These are phyloP conservation scores for Penicillium manginii DNA, from an alignment of 495 filamentous ascomycete species.

Conservation along the genomic window DNA sequence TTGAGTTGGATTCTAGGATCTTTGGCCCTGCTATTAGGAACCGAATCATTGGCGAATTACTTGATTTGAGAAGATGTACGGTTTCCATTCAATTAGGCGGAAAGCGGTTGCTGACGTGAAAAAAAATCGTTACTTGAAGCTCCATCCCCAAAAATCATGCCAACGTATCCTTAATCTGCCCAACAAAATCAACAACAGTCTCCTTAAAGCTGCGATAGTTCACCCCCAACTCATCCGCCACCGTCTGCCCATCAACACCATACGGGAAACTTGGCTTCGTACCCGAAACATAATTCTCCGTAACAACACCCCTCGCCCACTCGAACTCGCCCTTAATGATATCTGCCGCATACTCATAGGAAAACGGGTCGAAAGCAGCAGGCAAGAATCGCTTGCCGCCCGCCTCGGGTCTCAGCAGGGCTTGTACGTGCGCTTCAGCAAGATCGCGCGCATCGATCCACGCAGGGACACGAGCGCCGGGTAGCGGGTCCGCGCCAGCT, in stretches of 20 bases:
- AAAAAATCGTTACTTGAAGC: no score
- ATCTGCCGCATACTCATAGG: slow-evolving; percentile 41
- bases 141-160: no score
- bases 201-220: slow-evolving; percentile 42
- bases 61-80: no score
- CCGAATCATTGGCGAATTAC: no score
- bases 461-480: slow-evolving; percentile 34
- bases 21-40: no score
- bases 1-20: no score
- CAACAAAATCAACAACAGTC: slow-evolving; percentile 34
- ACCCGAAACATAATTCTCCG: slow-evolving; percentile 31
- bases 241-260: slow-evolving; percentile 46
- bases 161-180: slow-evolving; percentile 54
- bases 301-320: slow-evolving; percentile 29
- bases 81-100: no score
- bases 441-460: slow-evolving; percentile 53
- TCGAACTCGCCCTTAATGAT: slow-evolving; percentile 39
- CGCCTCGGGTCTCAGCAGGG: slow-evolving; percentile 32
- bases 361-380: slow-evolving; percentile 40
- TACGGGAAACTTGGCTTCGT: slow-evolving; percentile 30
- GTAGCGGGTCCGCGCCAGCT: slow-evolving; percentile 30
- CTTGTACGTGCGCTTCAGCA: slow-evolving; percentile 46
- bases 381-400: slow-evolving; percentile 42
- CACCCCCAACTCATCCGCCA: slow-evolving; percentile 42
- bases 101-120: no score